Evolutionary conservation across 2,329 filamentous ascomycete species (phyloP).

Genomic region (Microsporum audouinii): DNA sequence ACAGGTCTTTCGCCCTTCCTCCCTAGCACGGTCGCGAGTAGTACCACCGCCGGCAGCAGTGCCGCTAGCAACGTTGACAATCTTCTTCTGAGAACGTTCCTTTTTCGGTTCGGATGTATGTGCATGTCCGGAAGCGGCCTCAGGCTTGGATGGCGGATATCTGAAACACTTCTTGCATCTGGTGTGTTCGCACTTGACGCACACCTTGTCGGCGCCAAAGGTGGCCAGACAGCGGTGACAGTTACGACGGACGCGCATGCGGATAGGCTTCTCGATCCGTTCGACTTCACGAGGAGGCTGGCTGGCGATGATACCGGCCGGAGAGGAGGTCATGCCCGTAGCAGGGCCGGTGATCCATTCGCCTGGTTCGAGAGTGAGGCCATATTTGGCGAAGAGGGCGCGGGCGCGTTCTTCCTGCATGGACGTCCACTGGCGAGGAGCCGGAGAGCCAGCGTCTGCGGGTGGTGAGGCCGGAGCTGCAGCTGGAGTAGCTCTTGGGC

Average conservation of each 20-base stretch:
- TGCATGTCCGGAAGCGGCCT: conserved; percentile 28
- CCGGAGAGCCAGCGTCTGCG: conserved; percentile 4
- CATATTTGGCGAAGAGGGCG: conserved; percentile 38
- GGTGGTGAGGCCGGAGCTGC: background rate
- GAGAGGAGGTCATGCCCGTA: conserved; percentile 13
- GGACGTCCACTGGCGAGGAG: conserved; percentile 23
- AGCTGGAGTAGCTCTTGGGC: background rate
- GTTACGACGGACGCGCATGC: conserved; percentile 42
- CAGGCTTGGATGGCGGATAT: conserved; percentile 55
- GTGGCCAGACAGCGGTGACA: conserved; percentile 71
- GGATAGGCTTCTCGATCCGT: conserved; percentile 36
- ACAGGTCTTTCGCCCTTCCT: conserved; percentile 14
- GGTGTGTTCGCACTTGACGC: conserved; percentile 63
- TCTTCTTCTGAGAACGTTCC: conserved; percentile 17
- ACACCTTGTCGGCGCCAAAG: conserved; percentile 63
- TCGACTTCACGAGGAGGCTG: conserved; percentile 17
- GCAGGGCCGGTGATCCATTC: conserved; percentile 30
- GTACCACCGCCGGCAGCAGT: conserved; percentile 16
- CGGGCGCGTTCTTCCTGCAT: conserved; percentile 35
- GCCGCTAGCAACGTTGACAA: background rate
- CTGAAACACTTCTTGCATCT: conserved; percentile 72
- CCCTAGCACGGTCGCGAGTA: conserved; percentile 9
- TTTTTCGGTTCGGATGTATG: conserved; percentile 35
- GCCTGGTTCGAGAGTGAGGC: conserved; percentile 32
- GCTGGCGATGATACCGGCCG: conserved; percentile 5